phyloP scores from a whole-genome alignment of 2,329 filamentous ascomycete genomes.

The Pseudopithomyces maydicus region DNA sequence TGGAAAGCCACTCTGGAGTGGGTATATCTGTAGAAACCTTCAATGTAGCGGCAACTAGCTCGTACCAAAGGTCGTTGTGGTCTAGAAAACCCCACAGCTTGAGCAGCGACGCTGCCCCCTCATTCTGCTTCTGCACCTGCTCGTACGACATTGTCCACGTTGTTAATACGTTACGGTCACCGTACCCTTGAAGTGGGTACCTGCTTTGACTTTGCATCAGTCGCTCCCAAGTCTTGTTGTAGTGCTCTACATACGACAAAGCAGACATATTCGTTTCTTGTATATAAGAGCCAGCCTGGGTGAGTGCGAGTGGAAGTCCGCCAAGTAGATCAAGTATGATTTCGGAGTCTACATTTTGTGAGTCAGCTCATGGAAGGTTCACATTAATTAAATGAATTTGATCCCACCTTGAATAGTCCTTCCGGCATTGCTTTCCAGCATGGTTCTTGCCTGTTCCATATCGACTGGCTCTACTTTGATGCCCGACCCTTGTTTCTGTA shows the following conservation, averaged over 20 bases:
- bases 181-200: conserved; percentile 35
- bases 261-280: conserved; percentile 31
- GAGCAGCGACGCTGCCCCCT: conserved; percentile 24
- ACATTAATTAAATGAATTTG: not conserved
- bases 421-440: conserved; percentile 31
- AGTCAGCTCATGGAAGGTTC: not conserved
- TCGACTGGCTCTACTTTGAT: conserved; percentile 31
- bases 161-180: conserved; percentile 26
- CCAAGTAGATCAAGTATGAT: conserved; percentile 45
- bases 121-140: conserved; percentile 21
- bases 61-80: conserved; percentile 26
- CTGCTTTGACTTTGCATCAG: conserved; percentile 34
- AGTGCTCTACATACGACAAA: conserved; percentile 47
- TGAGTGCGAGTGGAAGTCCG: conserved; percentile 54
- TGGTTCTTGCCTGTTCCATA: conserved; percentile 25
- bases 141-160: conserved; percentile 36
- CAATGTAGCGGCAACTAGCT: conserved; percentile 18
- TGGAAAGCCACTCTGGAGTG: conserved; percentile 10
- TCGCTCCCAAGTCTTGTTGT: conserved; percentile 44
- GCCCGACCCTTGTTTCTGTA: conserved; percentile 28
- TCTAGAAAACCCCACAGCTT: conserved; percentile 31
- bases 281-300: conserved; percentile 54
- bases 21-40: conserved; percentile 7
- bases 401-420: conserved; percentile 21
- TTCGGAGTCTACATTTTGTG: conserved; percentile 16